Conservation (phyloP, 2,329 filamentous ascomycete genomes). For the Chrysosporium queenslandicum region DNA sequence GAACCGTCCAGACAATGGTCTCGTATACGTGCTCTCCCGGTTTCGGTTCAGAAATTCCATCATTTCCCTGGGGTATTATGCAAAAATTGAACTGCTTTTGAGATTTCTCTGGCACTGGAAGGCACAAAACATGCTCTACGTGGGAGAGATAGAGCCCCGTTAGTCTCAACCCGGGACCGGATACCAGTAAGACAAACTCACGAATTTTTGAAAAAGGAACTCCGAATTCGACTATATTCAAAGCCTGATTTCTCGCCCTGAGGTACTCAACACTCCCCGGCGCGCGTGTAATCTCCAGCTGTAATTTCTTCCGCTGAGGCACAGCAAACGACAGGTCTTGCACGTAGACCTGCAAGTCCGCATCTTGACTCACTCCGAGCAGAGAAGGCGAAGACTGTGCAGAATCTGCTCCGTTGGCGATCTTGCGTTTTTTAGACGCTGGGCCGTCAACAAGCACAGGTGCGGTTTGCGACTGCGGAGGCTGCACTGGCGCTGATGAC, state of each 20-base stretch:
- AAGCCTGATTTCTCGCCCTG: slow-evolving; percentile 42
- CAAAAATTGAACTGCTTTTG: slow-evolving; percentile 55
- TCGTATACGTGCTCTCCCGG: slow-evolving; percentile 39
- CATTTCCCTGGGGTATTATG: slow-evolving; percentile 45
- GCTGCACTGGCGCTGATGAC: neutral
- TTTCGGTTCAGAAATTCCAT: slow-evolving; percentile 40
- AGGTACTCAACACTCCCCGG: slow-evolving; percentile 28
- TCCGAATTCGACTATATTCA: slow-evolving; percentile 45
- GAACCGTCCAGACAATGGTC: slow-evolving; percentile 51
- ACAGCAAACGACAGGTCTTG: slow-evolving; percentile 52
- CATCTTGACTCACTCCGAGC: slow-evolving; percentile 28
- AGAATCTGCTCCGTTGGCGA: slow-evolving; percentile 33
- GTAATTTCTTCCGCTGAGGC: slow-evolving; percentile 55
- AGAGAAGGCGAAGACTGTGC: slow-evolving; percentile 18
- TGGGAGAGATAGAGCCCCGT: neutral
- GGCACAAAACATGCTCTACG: slow-evolving; percentile 48
- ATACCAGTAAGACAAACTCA: slow-evolving; percentile 23
- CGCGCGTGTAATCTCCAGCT: slow-evolving; percentile 45
- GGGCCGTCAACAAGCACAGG: slow-evolving; percentile 26
- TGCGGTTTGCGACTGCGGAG: slow-evolving; percentile 12
- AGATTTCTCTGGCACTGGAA: slow-evolving; percentile 55
- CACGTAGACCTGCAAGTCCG: slow-evolving; percentile 36
- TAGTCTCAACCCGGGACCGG: neutral
- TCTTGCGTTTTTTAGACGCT: slow-evolving; percentile 42
- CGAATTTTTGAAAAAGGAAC: slow-evolving; percentile 42